A percentile compares a stretch with the other conserved stretches of the same genome.
phyloP scores from a whole-genome alignment of 345 rosid genomes.

The Salix arbutifolia region DNA sequence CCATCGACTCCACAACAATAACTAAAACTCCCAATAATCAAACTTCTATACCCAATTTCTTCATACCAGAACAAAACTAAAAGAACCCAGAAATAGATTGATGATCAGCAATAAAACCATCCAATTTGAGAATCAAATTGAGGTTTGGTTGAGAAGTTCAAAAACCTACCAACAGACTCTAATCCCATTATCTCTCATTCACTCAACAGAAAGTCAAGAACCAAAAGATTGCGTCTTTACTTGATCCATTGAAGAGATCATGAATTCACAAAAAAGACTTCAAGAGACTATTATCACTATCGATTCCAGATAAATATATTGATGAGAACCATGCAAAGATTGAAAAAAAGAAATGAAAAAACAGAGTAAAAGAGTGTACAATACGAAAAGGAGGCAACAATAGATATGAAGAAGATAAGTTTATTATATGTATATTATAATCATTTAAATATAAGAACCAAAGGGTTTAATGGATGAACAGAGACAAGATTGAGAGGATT shows the following conservation, averaged over 20 bases:
- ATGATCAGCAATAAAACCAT: slow-evolving; percentile 30
- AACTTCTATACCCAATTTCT: slow-evolving; percentile 30
- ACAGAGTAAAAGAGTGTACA: too few relatives aligned
- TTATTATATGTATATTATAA: background rate
- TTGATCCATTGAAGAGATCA: slow-evolving; percentile 31
- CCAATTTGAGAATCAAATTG: slow-evolving; percentile 19
- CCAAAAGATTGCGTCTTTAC: slow-evolving; percentile 32
- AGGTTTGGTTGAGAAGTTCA: slow-evolving; percentile 18
- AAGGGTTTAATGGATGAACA: background rate
- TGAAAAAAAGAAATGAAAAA: background rate
- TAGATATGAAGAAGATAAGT: background rate
- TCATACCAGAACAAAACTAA: slow-evolving; percentile 15
- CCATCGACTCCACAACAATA: slow-evolving; percentile 37
- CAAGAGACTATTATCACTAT: background rate
- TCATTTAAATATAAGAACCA: background rate
- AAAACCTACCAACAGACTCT: slow-evolving; percentile 56
- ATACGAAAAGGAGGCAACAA: background rate
- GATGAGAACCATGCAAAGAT: background rate
- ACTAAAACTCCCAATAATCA: slow-evolving; percentile 30
- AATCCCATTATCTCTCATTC: slow-evolving; percentile 51
- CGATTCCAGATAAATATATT: background rate
- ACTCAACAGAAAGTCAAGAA: slow-evolving; percentile 14
- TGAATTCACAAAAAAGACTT: background rate
- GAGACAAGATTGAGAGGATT: background rate
- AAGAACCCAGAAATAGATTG: background rate